phyloP scores from a whole-genome alignment of 176 grass and related monocot genomes.

The Zoysia pacifica region DNA sequence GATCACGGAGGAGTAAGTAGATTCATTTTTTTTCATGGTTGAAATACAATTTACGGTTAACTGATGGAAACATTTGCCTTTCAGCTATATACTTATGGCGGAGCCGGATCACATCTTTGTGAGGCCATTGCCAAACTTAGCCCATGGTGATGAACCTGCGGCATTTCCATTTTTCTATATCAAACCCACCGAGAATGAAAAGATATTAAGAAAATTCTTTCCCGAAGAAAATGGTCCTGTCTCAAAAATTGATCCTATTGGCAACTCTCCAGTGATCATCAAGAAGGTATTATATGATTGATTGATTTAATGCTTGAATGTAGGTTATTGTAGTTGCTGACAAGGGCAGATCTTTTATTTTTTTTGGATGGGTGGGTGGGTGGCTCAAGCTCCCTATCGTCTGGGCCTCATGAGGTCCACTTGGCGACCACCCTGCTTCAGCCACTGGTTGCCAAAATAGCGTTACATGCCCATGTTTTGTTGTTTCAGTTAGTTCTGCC shows the following conservation, averaged over 20 bases:
- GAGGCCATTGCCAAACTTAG: slow-evolving; percentile 92
- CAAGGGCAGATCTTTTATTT: neutral
- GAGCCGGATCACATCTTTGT: slow-evolving; percentile 99
- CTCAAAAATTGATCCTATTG: slow-evolving; percentile 87
- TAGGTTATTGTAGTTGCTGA: neutral
- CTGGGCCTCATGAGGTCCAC: too few species aligned
- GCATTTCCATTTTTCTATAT: slow-evolving; percentile 96
- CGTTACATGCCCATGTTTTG: neutral
- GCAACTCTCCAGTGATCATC: slow-evolving; percentile 98
- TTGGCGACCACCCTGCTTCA: too few species aligned
- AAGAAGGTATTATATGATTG: slow-evolving; percentile 65
- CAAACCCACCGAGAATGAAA: slow-evolving; percentile 82
- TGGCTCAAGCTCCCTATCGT: too few species aligned
- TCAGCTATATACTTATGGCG: slow-evolving; percentile 96
- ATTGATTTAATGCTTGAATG: neutral
- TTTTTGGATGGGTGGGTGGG: too few species aligned
- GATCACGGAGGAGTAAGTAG: slow-evolving; percentile 81
- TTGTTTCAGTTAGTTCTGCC: slow-evolving; percentile 3
- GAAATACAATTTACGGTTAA: neutral
- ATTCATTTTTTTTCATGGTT: slow-evolving; percentile 2
- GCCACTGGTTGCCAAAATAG: neutral
- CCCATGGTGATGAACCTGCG: slow-evolving; percentile 62
- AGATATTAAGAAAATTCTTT: slow-evolving; percentile 89
- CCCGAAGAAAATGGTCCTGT: slow-evolving; percentile 85
- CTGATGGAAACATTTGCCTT: slow-evolving; percentile 51